Conservation (phyloP, 1,139 yeast species). For the Hansenula anomala region DNA sequence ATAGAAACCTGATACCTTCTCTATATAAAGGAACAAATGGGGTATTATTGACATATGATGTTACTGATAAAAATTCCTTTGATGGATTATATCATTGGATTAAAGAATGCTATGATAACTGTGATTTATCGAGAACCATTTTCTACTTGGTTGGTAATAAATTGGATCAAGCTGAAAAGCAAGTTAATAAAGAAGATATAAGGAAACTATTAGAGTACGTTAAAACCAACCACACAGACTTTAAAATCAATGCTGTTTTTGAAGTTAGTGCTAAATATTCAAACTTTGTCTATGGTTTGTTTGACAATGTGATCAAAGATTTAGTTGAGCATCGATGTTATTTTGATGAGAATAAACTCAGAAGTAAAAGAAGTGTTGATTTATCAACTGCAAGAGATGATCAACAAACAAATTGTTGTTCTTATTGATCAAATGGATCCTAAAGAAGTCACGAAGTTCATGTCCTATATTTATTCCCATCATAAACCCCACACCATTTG, state of each 20-base stretch:
- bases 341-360: constrained; percentile 20
- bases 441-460: background rate
- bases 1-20: constrained; percentile 52
- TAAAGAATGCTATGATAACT: constrained; percentile 32
- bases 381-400: constrained; percentile 20
- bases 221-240: constrained; percentile 15
- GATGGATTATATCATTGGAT: constrained; percentile 42
- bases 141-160: constrained; percentile 40
- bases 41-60: constrained; percentile 59
- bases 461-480: background rate
- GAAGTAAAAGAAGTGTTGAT: constrained; percentile 22
- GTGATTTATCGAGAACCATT: constrained; percentile 24
- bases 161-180: constrained; percentile 27
- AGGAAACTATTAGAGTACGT: constrained; percentile 17
- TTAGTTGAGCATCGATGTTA: constrained; percentile 23
- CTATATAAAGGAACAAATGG: constrained; percentile 61
- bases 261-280: constrained; percentile 28
- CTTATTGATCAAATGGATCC: too few species aligned
- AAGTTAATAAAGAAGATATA: constrained; percentile 23
- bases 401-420: constrained; percentile 19
- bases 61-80: constrained; percentile 49
- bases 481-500: too few species aligned
- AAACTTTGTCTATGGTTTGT: constrained; percentile 20
- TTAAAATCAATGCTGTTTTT: constrained; percentile 26
- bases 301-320: constrained; percentile 20